Conservation (phyloP, 1,139 yeast species). For the Geotrichum macrosporum region DNA sequence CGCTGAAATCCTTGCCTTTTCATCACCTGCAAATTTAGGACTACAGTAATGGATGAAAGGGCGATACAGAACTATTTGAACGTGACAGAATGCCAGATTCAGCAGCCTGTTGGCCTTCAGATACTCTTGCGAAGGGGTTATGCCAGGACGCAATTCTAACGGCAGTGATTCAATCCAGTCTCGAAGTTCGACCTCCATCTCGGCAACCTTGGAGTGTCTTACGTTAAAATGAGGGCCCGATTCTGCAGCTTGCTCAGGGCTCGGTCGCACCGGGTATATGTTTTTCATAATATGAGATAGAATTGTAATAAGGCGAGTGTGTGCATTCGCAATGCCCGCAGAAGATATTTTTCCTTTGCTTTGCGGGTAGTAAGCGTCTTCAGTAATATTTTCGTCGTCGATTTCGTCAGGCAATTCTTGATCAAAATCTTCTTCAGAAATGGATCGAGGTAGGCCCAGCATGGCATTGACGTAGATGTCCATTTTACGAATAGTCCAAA, state of each 20-base stretch:
- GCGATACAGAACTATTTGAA: slow-evolving; percentile 78
- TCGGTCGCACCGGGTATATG: slow-evolving; percentile 51
- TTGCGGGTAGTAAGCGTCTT: slow-evolving; percentile 45
- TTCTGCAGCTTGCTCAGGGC: slow-evolving; percentile 24
- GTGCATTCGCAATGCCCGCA: slow-evolving; percentile 79
- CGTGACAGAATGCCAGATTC: slow-evolving; percentile 75
- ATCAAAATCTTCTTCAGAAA: slow-evolving; percentile 73
- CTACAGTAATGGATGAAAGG: slow-evolving; percentile 86
- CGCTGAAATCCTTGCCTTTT: slow-evolving; percentile 62
- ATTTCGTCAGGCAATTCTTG: slow-evolving; percentile 81
- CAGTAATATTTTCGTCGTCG: slow-evolving; percentile 83
- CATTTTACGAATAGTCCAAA: slow-evolving; percentile 88
- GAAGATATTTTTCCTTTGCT: slow-evolving; percentile 52
- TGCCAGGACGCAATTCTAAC: slow-evolving; percentile 65
- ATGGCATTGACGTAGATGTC: slow-evolving; percentile 87
- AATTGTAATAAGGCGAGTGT: slow-evolving; percentile 66
- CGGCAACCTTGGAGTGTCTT: slow-evolving; percentile 62
- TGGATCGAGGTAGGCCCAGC: slow-evolving; percentile 74
- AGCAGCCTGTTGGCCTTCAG: slow-evolving; percentile 70
- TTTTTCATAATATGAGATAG: slow-evolving; percentile 52
- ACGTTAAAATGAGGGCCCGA: slow-evolving; percentile 24
- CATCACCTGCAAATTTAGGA: slow-evolving; percentile 44
- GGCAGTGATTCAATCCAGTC: slow-evolving; percentile 76
- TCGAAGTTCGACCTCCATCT: slow-evolving; percentile 66
- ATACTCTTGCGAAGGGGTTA: slow-evolving; percentile 60